phyloP scores from a whole-genome alignment of 805 yeast species.

The Candida sakaeoensis region DNA sequence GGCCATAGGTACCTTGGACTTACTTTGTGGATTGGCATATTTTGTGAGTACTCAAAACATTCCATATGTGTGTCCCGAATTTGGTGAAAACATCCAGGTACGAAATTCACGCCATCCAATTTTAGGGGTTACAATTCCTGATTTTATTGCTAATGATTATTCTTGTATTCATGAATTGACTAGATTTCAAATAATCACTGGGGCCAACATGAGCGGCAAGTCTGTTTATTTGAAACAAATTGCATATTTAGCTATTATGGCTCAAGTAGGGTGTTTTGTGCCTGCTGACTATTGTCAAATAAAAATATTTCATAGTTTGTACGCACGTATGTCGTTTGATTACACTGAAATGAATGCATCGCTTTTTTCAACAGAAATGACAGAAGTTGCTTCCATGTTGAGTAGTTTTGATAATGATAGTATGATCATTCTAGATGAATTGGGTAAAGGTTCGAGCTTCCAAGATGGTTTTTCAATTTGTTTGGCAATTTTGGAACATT shows the following conservation, averaged over 20 bases:
- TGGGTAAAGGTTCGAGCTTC: constrained; percentile 44
- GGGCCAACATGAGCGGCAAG: constrained; percentile 64
- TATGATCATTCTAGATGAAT: constrained; percentile 50
- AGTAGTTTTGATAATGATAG: constrained; percentile 25
- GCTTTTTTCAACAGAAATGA: constrained; percentile 46
- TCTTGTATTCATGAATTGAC: constrained; percentile 31
- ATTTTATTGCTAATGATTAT: constrained; percentile 38
- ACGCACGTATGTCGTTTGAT: constrained; percentile 38
- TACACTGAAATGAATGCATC: constrained; percentile 32
- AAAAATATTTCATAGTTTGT: constrained; percentile 35
- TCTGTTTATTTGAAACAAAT: constrained; percentile 54
- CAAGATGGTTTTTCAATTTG: constrained; percentile 54
- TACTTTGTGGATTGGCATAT: constrained; percentile 27
- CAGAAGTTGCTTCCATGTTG: constrained; percentile 44
- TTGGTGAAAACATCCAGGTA: constrained; percentile 26
- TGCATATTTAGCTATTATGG: constrained; percentile 46
- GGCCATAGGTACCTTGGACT: constrained; percentile 25
- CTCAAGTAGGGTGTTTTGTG: constrained; percentile 55
- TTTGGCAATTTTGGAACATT: constrained; percentile 38
- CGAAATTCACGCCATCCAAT: constrained; percentile 42
- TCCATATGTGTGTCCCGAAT: constrained; percentile 29
- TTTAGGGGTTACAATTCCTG: constrained; percentile 22
- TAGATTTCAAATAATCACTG: constrained; percentile 48
- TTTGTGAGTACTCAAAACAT: constrained; percentile 14
- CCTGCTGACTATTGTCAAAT: constrained; percentile 43